Evolutionary conservation across 306 rosid species (phyloP), one percentile per base, ranked within the genome.

Genomic region (Acacia crassicarpa): DNA sequence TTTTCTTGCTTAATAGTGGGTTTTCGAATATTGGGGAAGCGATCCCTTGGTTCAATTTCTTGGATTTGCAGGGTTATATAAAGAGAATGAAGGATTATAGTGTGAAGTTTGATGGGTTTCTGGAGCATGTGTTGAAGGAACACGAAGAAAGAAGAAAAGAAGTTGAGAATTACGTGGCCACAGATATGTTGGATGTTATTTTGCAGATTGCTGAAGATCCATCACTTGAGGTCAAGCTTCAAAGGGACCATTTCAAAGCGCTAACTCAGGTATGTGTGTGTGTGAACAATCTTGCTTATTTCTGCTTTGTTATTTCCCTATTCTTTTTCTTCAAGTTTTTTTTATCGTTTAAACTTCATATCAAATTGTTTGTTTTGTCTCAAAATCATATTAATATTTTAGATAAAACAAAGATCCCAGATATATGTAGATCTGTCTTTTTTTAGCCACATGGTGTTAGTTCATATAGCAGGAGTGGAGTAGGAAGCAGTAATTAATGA

Each of bases 61-160:
- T 89, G 84, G 94, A 91, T 71, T 83, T 89, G 72, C 94, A 91
- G 32, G 94, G 94, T 2, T 91, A 87, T 25, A 73, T 85, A 23
- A 91, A 91, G 87, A 87, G 94, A 76, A 89, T 89, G 94, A 89
- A 87, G 86, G 83, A 83, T 20, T 70, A 80, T 81, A 76, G 85
- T 76, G 80, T 82, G 91, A 91, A 91, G 41, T 74, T 89, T 41
- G 90, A 89, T 78, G 72, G 87, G 78, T 91, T 89, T 32, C 43
- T 89, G 67, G 92, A 91, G 66, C 86, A 91, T 75, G 92, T 91
- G 12, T 67, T 91, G 87, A 89, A 89, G 30, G 90, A 87, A 61
- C 94, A 89, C 53, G 74, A 33, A 30, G 85, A 77, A 13, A 84
- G 76, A 63, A 84, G 78, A 71, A 84, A 87, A 68, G 85, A 79